Evolutionary conservation across 768 basidiomycete genomes (phyloP), one percentile per base, ranked within the genome.

Genomic region (Termitomyces sp.): DNA sequence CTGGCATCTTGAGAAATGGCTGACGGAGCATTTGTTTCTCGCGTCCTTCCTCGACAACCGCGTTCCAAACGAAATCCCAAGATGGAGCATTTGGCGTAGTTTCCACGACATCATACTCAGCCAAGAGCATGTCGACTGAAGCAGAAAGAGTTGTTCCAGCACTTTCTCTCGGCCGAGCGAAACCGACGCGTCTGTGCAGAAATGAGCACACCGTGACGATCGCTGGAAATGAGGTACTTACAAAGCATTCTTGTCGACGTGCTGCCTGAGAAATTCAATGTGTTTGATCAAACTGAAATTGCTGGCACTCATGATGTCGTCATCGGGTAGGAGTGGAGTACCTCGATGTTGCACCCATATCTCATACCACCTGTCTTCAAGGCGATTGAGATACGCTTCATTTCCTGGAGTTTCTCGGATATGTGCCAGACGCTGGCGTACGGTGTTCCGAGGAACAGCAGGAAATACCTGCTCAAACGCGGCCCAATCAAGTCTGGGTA

Each of bases 201-300:
- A 30, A 11, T 69, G 56, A 64, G 61, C 32, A 46, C n/a, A 39
- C 25, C 27, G 5, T 10, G 17, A 28, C 25, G 8, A 10, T 2
- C 1, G n/a, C 37, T 39, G 9, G 17, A 12, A 19, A 27, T 37
- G 43, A 46, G n/a, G 8, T 35, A 80, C 92, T 72, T 64, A 95
- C 94, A 97, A 63, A 1, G 87, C 84, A 67, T 85, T 86, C 72
- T 97, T 97, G 67, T 95, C 91, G 30, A 97, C 76, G 63, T 91
- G 81, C 10, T 77, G 77, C 41, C 95, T 81, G 52, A 98, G 75
- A 64, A 93, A 93, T 60, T 86, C 81, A 30, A 97, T 67, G 64
- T 95, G 93, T n/a, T 78, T 77, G 28, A 85, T 73, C n/a, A 97
- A 70, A 66, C 92, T 82, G 64, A 97, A 96, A 45, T 91, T 81